Evolutionary conservation across 768 basidiomycete genomes (phyloP).

Genomic region (Boletus rufocinnamomeus): DNA sequence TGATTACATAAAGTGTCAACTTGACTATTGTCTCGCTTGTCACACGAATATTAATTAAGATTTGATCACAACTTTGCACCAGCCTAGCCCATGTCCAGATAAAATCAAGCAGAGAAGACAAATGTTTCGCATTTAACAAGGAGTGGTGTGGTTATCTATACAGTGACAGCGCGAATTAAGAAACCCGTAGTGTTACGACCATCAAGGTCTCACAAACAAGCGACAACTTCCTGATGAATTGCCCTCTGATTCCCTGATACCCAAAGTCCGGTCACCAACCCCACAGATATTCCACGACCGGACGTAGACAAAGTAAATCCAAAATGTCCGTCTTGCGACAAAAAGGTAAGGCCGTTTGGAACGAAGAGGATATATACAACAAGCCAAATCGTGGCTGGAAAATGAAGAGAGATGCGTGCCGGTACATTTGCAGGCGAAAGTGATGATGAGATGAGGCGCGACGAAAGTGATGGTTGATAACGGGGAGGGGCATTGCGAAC

Average conservation of each 20-base stretch:
- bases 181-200: background rate
- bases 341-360: constrained; percentile 10
- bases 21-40: too few relatives aligned
- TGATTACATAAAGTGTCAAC: too few relatives aligned
- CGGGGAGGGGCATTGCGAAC: background rate
- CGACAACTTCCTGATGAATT: constrained; percentile 10
- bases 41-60: too few relatives aligned
- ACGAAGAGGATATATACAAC: constrained; percentile 1
- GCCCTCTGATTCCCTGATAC: background rate
- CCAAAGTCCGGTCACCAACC: constrained; percentile 9
- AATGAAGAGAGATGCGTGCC: constrained; percentile 2
- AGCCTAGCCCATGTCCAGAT: too few relatives aligned
- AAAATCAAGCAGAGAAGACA: too few relatives aligned
- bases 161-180: constrained; percentile 1
- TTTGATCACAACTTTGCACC: too few relatives aligned
- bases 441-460: background rate
- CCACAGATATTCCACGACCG: constrained; percentile 7
- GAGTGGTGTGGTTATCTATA: background rate
- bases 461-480: background rate
- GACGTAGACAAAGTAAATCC: background rate
- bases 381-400: constrained; percentile 13
- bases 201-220: constrained; percentile 11
- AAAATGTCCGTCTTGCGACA: constrained; percentile 21
- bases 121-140: too few relatives aligned
- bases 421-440: constrained; percentile 3